Evolutionary conservation across 495 filamentous ascomycete genomes (phyloP), one percentile per base, ranked within the genome.

Genomic region (Aspergillus bertholletiae): DNA sequence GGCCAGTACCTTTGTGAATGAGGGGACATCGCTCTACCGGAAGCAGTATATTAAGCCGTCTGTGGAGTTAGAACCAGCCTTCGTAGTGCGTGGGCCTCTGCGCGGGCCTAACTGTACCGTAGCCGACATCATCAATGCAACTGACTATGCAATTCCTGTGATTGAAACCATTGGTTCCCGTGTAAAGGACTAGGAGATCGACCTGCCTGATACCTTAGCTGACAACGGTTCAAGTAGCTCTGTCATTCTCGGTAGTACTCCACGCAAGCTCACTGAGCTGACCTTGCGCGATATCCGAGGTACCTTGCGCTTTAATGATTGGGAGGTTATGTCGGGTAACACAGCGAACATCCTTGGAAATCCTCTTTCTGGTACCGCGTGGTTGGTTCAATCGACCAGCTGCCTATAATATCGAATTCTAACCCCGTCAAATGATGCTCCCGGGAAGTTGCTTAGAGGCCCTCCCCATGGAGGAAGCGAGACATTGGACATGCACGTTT

Each of bases 141-240:
- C 56, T 26, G 58, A 65, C 49, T 65, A 65, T 49, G 62, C 54
- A 8, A 49, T 62, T 21, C 62, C 59, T 2, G 59, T 59, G 0
- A 60, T 65, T 44, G 59, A 60, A 32, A 65, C 62, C 35, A 65
- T 65, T 32, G 59, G 60, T 45, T 62, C 59, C 23, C 53, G 59
- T 1, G 56, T 65, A 0, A 56, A 60, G 54, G 50, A 62, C 48
- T 65, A 59, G 59, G 62, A 35, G 15, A 65, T 65, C 47, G 59
- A 53, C n/a, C 59, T 65, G 1, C 52, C 54, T 3, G 58, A 60
- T 55, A 65, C 56, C 7, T 30, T 65, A 20, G 59, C 62, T 6
- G 59, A 65, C 37, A 62, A 61, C 49, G 62, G 56, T 20, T 62
- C 62, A 0, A 65, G 46, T 17, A 57, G 56, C 0, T 48, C 30